A percentile compares a stretch with the other conserved stretches of the same genome.
Conservation (phyloP, 441 rosid species). For the Sinapis alba region DNA sequence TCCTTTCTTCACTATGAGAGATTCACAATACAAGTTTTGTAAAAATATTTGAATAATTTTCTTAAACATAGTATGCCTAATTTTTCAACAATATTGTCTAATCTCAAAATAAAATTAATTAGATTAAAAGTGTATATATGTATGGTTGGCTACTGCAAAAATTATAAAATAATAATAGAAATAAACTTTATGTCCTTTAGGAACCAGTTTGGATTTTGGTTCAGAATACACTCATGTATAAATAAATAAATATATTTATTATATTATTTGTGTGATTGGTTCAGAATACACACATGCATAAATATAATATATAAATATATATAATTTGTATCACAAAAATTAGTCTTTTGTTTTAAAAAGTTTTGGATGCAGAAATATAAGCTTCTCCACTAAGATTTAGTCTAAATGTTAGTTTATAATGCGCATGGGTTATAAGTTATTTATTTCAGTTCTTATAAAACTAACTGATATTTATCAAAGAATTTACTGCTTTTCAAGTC, state of each 20-base stretch:
- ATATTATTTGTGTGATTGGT: neutral
- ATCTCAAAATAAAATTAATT: neutral
- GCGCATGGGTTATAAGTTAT: neutral
- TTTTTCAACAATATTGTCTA: neutral
- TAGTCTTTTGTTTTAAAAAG: neutral
- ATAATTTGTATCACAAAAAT: neutral
- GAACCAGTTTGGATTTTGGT: neutral
- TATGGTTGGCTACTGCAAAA: neutral
- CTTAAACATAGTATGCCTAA: neutral
- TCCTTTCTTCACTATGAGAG: constrained; percentile 26
- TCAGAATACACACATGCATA: neutral
- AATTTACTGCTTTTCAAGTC: neutral
- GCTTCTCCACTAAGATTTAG: neutral
- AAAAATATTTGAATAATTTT: neutral
- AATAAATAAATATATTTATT: neutral
- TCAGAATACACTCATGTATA: neutral
- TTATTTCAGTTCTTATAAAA: neutral
- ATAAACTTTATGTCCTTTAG: neutral
- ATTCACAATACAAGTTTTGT: constrained; percentile 12
- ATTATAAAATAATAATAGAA: neutral
- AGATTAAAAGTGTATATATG: neutral
- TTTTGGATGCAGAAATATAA: neutral
- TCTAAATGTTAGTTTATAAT: neutral
- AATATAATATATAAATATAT: neutral
- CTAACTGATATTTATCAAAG: neutral